These are phyloP conservation scores for Pythium coloratum DNA, from an alignment of 352 stramenopile species.

Conservation along the genomic window DNA sequence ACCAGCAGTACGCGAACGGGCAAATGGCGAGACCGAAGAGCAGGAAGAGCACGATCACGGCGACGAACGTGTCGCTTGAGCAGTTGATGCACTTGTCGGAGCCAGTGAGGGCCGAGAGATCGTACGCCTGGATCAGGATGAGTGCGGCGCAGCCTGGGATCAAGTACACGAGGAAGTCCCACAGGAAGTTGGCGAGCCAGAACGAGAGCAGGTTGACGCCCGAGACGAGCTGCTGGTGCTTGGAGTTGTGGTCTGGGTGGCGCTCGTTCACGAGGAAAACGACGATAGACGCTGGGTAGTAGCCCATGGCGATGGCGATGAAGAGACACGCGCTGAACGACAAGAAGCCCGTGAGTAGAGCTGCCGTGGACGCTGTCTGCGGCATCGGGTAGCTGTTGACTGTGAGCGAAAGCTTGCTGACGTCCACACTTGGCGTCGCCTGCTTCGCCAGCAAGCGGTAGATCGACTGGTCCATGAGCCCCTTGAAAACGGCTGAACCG, in stretches of 20 bases:
- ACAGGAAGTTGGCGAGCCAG: conserved; percentile 92
- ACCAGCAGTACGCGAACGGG: conserved; percentile 42
- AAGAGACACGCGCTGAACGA: conserved; percentile 68
- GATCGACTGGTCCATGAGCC: conserved; percentile 33
- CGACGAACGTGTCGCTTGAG: conserved; percentile 22
- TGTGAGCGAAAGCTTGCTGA: conserved; percentile 3
- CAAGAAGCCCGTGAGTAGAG: conserved; percentile 25
- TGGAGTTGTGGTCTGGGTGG: conserved; percentile 80
- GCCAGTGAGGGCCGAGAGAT: conserved; percentile 41
- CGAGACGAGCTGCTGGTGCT: conserved; percentile 94
- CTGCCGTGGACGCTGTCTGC: conserved; percentile 19
- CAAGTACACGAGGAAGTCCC: conserved; percentile 88
- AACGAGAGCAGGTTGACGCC: conserved; percentile 88
- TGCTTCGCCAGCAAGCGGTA: conserved; percentile 27
- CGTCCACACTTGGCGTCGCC: background rate
- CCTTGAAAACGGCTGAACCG: conserved; percentile 32
- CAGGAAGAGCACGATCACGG: conserved; percentile 41
- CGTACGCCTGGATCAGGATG: conserved; percentile 36
- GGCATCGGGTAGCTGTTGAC: conserved; percentile 28
- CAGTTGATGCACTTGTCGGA: conserved; percentile 30
- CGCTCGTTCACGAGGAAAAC: conserved; percentile 92
- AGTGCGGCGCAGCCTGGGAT: conserved; percentile 27
- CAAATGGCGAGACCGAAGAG: conserved; percentile 43
- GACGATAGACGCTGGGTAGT: conserved; percentile 81
- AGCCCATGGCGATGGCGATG: conserved; percentile 83